Base-by-base conservation (phyloP, 495 filamentous ascomycete genomes). In the Parathielavia hyrcaniae region DNA sequence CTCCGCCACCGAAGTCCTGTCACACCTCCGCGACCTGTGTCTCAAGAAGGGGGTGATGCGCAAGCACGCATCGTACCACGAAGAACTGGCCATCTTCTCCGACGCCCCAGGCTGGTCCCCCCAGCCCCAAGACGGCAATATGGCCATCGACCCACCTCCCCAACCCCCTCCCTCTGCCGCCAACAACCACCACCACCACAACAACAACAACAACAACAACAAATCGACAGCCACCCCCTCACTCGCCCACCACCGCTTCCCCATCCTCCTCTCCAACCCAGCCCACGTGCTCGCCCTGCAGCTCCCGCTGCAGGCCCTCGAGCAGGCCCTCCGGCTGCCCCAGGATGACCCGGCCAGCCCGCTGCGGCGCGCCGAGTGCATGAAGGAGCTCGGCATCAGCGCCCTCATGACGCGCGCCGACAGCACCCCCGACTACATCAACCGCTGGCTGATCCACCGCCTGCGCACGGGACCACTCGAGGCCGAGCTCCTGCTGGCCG, bases 401-500 rank as follows among this genome's bases (percentile, higher is more conserved):
- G 62, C 55, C 4, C 63, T 71, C 20, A 61, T 73, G 61, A 50
- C 58, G n/a, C 62, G 64, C 9, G 67, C 64, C 5, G 65, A 65
- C 9, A 67, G 67, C 56, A 77, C 69, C 57, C 66, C 51, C 17
- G 71, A 75, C 51, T 76, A 65, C 54, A 72, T 79, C 61, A 77
- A 77, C 58, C 68, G 71, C 48, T 79, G 76, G 76, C 62, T 79
- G 5, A 69, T 77, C 32, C 74, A 77, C 61, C 67, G 72, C 14
- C 68, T 79, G 50, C 71, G 75, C 20, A 61, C 69, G n/a, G 72
- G 67, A 9, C 71, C 73, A 1, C 59, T 77, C 63, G 73, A 77
- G 62, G 72, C 67, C 5, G 71, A 74, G 61, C 65, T 77, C 9
- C 60, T 77, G 34, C 69, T 73, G 53, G 66, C 70, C 20, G 67